These are phyloP conservation scores for Discostella pseudostelligera DNA, from an alignment of 108 stramenopile species.

Conservation along the genomic window DNA sequence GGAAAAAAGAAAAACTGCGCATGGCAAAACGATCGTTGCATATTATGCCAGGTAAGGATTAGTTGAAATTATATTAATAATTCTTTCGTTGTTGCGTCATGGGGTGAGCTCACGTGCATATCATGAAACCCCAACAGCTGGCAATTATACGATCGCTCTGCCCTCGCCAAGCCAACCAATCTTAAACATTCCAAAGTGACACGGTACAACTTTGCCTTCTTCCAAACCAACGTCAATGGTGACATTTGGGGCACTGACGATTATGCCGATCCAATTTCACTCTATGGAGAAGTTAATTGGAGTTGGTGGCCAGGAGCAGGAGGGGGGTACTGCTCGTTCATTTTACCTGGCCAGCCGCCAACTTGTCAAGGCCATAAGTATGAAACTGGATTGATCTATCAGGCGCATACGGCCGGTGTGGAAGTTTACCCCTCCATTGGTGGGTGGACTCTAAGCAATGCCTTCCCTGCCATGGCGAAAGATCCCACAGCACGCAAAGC, in stretches of 20 bases:
- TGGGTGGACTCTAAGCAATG: conserved; percentile 6
- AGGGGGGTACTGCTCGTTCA: too few species aligned
- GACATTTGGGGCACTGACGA: conserved; percentile 16
- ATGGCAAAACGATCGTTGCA: too few species aligned
- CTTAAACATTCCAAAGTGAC: conserved; percentile 41
- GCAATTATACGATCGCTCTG: conserved; percentile 47
- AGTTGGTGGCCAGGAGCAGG: too few species aligned
- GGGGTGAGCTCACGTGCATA: too few species aligned
- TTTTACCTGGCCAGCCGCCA: too few species aligned
- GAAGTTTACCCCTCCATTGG: conserved; percentile 10
- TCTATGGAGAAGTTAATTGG: background rate
- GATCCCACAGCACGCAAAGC: background rate
- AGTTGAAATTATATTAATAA: too few species aligned
- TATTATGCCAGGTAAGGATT: too few species aligned
- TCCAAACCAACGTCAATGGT: conserved; percentile 10
- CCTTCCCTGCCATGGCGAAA: conserved; percentile 2
- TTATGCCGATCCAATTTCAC: background rate
- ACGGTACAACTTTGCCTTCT: conserved; percentile 25
- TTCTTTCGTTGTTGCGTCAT: too few species aligned
- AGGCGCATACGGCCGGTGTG: background rate
- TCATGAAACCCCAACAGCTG: too few species aligned
- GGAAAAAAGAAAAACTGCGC: too few species aligned
- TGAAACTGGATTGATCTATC: background rate
- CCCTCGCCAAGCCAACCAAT: conserved; percentile 28
- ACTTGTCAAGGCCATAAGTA: background rate